A percentile compares a stretch with the other conserved stretches of the same genome.
phyloP scores from a whole-genome alignment of 371 early-diverging fungal genomes.

The Lichtheimia ornata region DNA sequence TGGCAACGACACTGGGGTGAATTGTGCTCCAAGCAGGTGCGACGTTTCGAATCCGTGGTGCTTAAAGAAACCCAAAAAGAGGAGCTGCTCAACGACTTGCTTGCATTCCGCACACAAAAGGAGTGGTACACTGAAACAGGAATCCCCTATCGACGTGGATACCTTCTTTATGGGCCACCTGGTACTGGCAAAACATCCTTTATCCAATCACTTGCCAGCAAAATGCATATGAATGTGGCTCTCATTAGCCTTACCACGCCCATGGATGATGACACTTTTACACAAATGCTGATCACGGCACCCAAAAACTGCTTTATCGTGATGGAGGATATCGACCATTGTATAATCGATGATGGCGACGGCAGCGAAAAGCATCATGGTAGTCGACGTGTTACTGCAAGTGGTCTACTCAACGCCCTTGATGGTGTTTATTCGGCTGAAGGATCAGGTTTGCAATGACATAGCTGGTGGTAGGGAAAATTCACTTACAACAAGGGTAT shows the following conservation, averaged over 20 bases:
- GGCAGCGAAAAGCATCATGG: slow-evolving; percentile 22
- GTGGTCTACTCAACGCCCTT: slow-evolving; percentile 91
- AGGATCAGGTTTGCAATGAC: slow-evolving; percentile 34
- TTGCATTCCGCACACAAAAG: slow-evolving; percentile 43
- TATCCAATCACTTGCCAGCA: slow-evolving; percentile 68
- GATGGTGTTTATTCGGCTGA: slow-evolving; percentile 90
- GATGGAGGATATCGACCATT: slow-evolving; percentile 51
- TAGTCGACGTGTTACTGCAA: slow-evolving; percentile 55
- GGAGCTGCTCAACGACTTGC: slow-evolving; percentile 6
- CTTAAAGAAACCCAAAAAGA: slow-evolving; percentile 40
- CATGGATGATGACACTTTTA: slow-evolving; percentile 31
- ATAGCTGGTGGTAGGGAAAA: background rate
- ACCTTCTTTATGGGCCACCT: slow-evolving; percentile 63
- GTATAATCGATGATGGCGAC: slow-evolving; percentile 31
- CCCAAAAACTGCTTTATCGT: slow-evolving; percentile 37
- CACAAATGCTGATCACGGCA: slow-evolving; percentile 20
- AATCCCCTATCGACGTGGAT: slow-evolving; percentile 92
- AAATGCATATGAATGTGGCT: slow-evolving; percentile 32
- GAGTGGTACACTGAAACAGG: slow-evolving; percentile 79
- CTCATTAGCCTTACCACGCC: slow-evolving; percentile 28
- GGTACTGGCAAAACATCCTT: slow-evolving; percentile 70
- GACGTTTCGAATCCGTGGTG: slow-evolving; percentile 35
- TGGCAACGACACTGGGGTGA: slow-evolving; percentile 26
- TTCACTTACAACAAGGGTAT: background rate
- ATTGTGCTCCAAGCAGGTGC: slow-evolving; percentile 27